Base-by-base conservation (phyloP, 345 rosid species). In the Crucihimalaya himalaica region DNA sequence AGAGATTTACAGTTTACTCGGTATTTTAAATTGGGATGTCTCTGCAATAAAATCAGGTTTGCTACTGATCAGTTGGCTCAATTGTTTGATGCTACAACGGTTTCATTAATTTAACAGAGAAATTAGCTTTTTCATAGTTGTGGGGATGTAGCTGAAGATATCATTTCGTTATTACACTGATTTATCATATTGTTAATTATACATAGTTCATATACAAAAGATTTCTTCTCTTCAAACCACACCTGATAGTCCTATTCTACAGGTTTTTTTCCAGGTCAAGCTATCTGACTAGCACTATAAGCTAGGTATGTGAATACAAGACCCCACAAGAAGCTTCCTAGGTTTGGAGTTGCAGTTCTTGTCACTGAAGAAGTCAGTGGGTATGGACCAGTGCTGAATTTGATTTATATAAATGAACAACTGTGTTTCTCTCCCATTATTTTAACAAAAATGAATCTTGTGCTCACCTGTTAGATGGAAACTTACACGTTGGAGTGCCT, bases 1-100 rank as follows among this genome's bases (percentile, higher is more conserved):
- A 40, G 86, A 87, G 79, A 87, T 91, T 53, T 87, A 85, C 78
- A 48, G 65, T 23, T 59, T 83, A 42, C 73, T 88, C 66, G 77
- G 82, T 71, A 71, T 71, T 46, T 67, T 90, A 8, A 59, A 55
- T 51, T 65, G 57, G 66, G 62, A 75, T 52, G 35, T 45, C 60
- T 43, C 46, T 53, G n/a, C 52, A 5, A 13, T 34, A 32, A 52
- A 42, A 43, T 47, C 65, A 66, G 69, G 70, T 32, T 60, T 32
- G 71, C 31, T 40, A 59, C 51, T 50, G 10, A 63, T 51, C 31
- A 48, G 16, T 60, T 61, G 19, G 39, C 35, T 53, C 45, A 59
- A 40, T 25, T 34, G 56, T 74, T 65, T 27, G 77, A 56, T 0
- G 39, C 32, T 48, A 50, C 52, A 42, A 71, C 2, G 39, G 28